phyloP scores from a whole-genome alignment of 2,329 filamentous ascomycete species.

The Aaosphaeria arxii region DNA sequence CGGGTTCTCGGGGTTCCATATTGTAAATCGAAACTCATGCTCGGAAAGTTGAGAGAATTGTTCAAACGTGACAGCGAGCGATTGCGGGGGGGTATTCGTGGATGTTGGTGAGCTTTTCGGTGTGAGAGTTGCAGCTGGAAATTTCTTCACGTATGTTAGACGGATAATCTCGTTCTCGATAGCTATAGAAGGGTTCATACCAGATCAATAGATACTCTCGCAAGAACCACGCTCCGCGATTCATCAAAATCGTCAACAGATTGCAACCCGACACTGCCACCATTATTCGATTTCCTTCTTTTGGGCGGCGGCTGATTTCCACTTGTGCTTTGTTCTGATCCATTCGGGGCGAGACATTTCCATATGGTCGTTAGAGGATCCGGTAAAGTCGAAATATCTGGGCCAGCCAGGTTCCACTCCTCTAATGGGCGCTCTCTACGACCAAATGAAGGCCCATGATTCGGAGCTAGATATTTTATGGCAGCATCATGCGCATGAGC shows the following conservation, averaged over 20 bases:
- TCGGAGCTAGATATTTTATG: neutral
- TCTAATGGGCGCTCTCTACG: neutral
- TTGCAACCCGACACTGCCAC: conserved; percentile 1
- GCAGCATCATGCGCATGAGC: neutral
- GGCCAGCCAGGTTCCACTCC: neutral
- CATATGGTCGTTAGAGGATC: too few species aligned
- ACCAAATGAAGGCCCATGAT: too few species aligned
- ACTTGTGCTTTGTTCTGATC: too few species aligned
- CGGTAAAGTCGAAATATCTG: neutral
- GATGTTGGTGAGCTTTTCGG: too few species aligned
- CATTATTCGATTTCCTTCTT: conserved; percentile 21
- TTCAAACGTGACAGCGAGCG: conserved; percentile 18
- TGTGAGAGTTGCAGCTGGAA: too few species aligned
- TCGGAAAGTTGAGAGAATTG: conserved; percentile 9
- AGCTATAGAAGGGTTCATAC: conserved; percentile 6
- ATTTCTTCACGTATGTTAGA: too few species aligned
- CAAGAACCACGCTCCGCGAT: conserved; percentile 26
- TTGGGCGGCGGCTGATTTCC: conserved; percentile 12
- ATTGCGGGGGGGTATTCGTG: neutral
- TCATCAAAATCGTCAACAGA: conserved; percentile 7
- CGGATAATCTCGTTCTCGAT: neutral
- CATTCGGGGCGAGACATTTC: too few species aligned
- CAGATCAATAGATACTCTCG: conserved; percentile 21
- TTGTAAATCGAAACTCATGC: conserved; percentile 13
- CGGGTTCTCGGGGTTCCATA: conserved; percentile 13